phyloP scores from a whole-genome alignment of 2,329 filamentous ascomycete species.

The Aureobasidium mangrovei region DNA sequence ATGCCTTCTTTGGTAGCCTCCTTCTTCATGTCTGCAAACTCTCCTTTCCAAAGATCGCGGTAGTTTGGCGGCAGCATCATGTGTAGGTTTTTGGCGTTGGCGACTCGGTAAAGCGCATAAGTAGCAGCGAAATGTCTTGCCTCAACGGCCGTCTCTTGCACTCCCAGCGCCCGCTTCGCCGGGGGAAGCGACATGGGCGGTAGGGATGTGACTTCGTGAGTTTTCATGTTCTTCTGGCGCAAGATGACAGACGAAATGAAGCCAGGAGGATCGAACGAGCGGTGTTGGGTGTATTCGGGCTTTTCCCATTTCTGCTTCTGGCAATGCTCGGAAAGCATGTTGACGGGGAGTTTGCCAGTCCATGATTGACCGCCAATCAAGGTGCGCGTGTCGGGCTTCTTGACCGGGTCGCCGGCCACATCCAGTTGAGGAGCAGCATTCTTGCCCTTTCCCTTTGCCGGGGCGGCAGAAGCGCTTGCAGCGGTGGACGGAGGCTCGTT shows the following conservation, averaged over 20 bases:
- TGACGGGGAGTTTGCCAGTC: constrained; percentile 94
- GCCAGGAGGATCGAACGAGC: constrained; percentile 21
- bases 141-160: constrained; percentile 73
- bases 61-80: constrained; percentile 90
- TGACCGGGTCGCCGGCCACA: constrained; percentile 33
- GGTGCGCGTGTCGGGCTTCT: constrained; percentile 57
- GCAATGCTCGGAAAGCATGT: constrained; percentile 86
- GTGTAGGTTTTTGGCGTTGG: constrained; percentile 91
- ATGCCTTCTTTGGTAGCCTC: constrained; percentile 68
- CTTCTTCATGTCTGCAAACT: constrained; percentile 74
- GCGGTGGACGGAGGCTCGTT: constrained; percentile 15
- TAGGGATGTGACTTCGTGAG: constrained; percentile 63
- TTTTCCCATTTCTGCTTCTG: constrained; percentile 94
- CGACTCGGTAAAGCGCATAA: constrained; percentile 83
- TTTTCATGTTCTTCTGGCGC: constrained; percentile 66
- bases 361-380: constrained; percentile 91
- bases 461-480: constrained; percentile 16
- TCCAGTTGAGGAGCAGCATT: constrained; percentile 20
- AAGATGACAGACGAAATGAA: constrained; percentile 70
- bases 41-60: constrained; percentile 78
- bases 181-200: constrained; percentile 75
- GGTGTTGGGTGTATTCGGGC: constrained; percentile 72
- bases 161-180: constrained; percentile 59
- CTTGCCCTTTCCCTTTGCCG: constrained; percentile 24
- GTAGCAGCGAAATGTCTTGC: constrained; percentile 89